Conservation (phyloP, 225 moss, liverwort and hornwort genomes). For the Bryoerythrophyllum caledonicum region DNA sequence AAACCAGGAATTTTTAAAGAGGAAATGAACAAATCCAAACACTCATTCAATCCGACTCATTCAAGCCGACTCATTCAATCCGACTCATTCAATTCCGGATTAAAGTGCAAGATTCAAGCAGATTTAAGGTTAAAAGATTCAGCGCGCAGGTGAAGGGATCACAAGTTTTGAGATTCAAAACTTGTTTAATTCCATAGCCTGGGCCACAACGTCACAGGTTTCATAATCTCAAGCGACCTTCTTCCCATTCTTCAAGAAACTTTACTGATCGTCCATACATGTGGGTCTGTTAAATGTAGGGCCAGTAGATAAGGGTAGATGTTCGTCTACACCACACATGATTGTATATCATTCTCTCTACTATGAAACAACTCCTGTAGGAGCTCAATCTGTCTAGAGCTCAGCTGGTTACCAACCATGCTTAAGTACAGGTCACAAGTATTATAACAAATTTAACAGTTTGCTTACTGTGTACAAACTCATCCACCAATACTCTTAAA, state of each 20-base stretch:
- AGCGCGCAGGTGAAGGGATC: conserved; percentile 24
- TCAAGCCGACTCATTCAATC: not conserved
- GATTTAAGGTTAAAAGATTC: not conserved
- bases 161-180: conserved; percentile 23
- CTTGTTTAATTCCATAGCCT: conserved; percentile 24
- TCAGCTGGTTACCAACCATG: not conserved
- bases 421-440: not conserved
- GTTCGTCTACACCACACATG: no score
- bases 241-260: not conserved
- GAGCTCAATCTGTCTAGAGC: not conserved
- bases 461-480: no score
- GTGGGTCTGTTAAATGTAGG: not conserved
- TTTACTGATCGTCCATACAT: not conserved
- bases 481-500: no score
- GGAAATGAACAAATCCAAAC: not conserved
- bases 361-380: not conserved
- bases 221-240: not conserved
- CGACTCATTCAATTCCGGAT: not conserved
- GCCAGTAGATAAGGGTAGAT: no score
- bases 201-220: no score
- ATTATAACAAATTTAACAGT: no score
- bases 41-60: not conserved
- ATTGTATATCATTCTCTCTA: no score
- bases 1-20: no score
- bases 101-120: not conserved